phyloP scores from a whole-genome alignment of 176 grass and related monocot genomes.

The Melocanna baccifera region DNA sequence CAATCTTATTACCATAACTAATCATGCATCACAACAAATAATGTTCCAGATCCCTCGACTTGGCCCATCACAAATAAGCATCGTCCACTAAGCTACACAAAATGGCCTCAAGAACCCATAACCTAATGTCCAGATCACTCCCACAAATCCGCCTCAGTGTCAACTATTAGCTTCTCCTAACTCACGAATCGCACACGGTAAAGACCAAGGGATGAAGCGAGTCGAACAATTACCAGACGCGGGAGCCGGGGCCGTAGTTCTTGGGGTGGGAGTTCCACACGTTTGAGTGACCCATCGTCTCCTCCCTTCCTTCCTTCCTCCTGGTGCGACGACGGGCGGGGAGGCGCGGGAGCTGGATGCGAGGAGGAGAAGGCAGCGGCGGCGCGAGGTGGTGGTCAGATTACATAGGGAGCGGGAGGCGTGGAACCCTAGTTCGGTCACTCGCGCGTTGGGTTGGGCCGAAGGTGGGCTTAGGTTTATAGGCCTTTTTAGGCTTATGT shows the following conservation, averaged over 20 bases:
- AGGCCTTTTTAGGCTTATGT: neutral
- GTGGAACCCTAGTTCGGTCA: constrained; percentile 28
- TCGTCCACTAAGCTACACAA: neutral
- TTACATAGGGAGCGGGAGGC: neutral
- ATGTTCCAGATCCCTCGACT: neutral
- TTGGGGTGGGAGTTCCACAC: constrained; percentile 76
- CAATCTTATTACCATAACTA: neutral
- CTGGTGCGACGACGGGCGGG: neutral
- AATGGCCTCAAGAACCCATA: neutral
- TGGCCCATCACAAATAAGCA: no score
- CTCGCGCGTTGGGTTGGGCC: neutral
- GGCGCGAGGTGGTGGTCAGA: neutral
- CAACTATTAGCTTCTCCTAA: neutral
- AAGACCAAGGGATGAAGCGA: neutral
- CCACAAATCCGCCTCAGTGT: neutral
- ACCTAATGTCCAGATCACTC: neutral
- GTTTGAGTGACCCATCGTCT: constrained; percentile 61
- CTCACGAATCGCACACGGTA: neutral
- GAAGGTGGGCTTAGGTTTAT: rapidly evolving
- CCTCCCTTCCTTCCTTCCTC: neutral
- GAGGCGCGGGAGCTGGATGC: neutral
- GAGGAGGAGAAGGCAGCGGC: neutral
- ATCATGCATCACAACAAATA: neutral
- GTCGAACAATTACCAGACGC: constrained; percentile 37
- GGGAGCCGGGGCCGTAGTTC: constrained; percentile 69